Conservation (phyloP, 2,329 filamentous ascomycete genomes). For the Ceratocystis ficicola region DNA sequence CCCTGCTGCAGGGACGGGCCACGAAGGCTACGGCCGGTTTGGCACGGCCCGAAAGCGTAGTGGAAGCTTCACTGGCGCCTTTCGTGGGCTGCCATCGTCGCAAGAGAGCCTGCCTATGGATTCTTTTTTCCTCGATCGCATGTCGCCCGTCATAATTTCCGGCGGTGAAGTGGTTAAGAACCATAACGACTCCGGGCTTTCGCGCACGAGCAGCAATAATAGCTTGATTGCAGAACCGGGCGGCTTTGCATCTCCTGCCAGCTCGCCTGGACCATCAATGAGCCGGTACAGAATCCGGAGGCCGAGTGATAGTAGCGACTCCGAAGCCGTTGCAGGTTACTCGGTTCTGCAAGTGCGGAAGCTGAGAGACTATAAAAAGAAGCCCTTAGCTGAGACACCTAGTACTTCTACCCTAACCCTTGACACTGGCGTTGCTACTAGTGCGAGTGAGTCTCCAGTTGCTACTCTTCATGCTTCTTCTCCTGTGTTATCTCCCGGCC, state of each 20-base stretch:
- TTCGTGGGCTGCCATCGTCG: conserved; percentile 36
- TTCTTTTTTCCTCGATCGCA: conserved; percentile 47
- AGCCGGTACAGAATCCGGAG: conserved; percentile 35
- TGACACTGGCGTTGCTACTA: background rate
- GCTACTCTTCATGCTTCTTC: background rate
- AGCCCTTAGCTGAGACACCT: background rate
- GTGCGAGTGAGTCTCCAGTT: background rate
- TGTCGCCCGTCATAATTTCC: conserved; percentile 54
- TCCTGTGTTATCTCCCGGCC: conserved; percentile 18
- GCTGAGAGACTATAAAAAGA: background rate
- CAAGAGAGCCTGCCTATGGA: conserved; percentile 44
- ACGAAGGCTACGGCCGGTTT: conserved; percentile 69
- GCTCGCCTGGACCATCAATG: conserved; percentile 39
- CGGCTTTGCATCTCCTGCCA: conserved; percentile 33
- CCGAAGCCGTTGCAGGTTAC: conserved; percentile 37
- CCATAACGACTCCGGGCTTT: conserved; percentile 33
- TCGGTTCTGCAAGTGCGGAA: conserved; percentile 41
- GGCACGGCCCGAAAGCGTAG: conserved; percentile 51
- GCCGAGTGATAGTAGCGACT: conserved; percentile 47
- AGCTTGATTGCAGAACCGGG: conserved; percentile 38
- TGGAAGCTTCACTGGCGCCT: conserved; percentile 41
- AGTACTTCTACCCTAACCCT: background rate
- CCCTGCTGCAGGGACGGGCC: conserved; percentile 81
- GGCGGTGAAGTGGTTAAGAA: conserved; percentile 52
- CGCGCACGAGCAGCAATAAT: conserved; percentile 39